These are phyloP conservation scores for Globisporangium yorkense DNA, from an alignment of 352 stramenopile genomes.

Conservation along the genomic window DNA sequence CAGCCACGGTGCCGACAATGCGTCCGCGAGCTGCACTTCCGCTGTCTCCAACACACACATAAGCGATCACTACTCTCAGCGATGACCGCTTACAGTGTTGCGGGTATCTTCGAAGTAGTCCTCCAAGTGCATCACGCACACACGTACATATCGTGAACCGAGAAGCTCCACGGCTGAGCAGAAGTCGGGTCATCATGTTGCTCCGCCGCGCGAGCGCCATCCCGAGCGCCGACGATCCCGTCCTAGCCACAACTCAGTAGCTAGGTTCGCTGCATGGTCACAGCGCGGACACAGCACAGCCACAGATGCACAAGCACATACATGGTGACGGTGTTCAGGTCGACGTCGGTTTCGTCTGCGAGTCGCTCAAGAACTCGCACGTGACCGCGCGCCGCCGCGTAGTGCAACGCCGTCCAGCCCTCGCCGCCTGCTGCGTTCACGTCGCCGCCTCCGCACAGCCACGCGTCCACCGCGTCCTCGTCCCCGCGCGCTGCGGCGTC, in stretches of 20 bases:
- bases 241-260: slow-evolving; percentile 16
- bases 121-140: neutral
- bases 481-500: slow-evolving; percentile 42
- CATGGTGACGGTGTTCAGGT: slow-evolving; percentile 60
- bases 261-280: too few relatives aligned
- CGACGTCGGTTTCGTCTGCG: slow-evolving; percentile 21
- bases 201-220: slow-evolving; percentile 43
- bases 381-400: slow-evolving; percentile 48
- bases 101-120: too few relatives aligned
- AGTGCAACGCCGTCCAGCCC: slow-evolving; percentile 65
- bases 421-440: slow-evolving; percentile 58
- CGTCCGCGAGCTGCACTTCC: slow-evolving; percentile 13
- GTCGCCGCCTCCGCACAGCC: slow-evolving; percentile 24
- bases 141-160: slow-evolving; percentile 42
- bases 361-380: slow-evolving; percentile 36
- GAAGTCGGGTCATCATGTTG: slow-evolving; percentile 32
- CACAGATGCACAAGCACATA: neutral
- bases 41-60: slow-evolving; percentile 14
- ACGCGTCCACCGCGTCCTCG: slow-evolving; percentile 28
- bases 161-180: slow-evolving; percentile 49
- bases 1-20: slow-evolving; percentile 25
- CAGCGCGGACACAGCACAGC: neutral
- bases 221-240: slow-evolving; percentile 46
- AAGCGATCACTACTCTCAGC: neutral
- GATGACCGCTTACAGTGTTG: neutral